phyloP scores from a whole-genome alignment of 2,329 filamentous ascomycete species.

The Rhinocladiella similis region DNA sequence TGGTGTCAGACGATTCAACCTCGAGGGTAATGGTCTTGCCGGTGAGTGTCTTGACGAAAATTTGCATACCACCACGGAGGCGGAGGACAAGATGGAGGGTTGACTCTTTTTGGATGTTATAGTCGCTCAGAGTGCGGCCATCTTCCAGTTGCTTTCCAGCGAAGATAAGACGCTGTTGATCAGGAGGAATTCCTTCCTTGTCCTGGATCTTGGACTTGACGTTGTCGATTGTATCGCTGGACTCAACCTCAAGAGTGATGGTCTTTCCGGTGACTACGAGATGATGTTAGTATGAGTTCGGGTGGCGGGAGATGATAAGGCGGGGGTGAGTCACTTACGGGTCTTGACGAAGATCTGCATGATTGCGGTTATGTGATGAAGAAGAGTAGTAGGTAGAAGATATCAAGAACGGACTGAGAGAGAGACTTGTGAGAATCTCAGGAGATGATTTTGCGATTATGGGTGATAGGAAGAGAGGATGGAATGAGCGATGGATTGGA shows the following conservation, averaged over 20 bases:
- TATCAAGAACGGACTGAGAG: background rate
- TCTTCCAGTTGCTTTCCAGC: slow-evolving; percentile 61
- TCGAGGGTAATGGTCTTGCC: slow-evolving; percentile 67
- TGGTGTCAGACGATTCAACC: slow-evolving; percentile 76
- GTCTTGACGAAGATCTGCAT: slow-evolving; percentile 99
- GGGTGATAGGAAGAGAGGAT: slow-evolving; percentile 31
- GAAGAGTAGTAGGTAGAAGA: background rate
- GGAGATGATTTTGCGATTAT: slow-evolving; percentile 28
- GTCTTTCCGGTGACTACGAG: slow-evolving; percentile 60
- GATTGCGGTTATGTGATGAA: slow-evolving; percentile 42
- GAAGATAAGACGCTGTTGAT: slow-evolving; percentile 60
- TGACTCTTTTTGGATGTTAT: slow-evolving; percentile 61
- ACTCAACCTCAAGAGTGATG: slow-evolving; percentile 53
- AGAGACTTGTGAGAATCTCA: slow-evolving; percentile 4
- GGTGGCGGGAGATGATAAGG: slow-evolving; percentile 27
- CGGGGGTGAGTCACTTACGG: slow-evolving; percentile 59
- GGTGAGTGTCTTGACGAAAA: slow-evolving; percentile 60
- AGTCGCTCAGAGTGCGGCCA: slow-evolving; percentile 55
- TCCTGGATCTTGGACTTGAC: slow-evolving; percentile 62
- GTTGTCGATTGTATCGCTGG: slow-evolving; percentile 52
- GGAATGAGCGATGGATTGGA: slow-evolving; percentile 31
- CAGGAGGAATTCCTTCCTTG: slow-evolving; percentile 60
- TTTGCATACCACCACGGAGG: slow-evolving; percentile 58
- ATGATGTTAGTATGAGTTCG: slow-evolving; percentile 36
- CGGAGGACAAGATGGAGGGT: slow-evolving; percentile 75